These are phyloP conservation scores for Telopea speciosissima DNA, from an alignment of 177 flowering plant species.

Conservation along the genomic window DNA sequence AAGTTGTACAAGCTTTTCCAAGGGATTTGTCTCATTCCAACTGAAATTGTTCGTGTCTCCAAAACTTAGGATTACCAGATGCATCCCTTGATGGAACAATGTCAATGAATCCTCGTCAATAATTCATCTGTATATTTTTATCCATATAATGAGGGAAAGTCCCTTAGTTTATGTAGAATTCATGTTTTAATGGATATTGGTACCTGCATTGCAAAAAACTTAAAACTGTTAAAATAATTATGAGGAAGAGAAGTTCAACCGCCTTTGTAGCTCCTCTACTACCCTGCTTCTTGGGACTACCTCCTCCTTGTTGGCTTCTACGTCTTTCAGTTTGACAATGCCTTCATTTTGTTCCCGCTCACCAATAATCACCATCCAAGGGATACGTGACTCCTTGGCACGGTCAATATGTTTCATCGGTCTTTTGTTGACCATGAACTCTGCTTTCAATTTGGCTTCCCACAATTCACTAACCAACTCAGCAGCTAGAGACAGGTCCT, in stretches of 20 bases:
- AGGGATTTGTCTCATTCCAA: no score
- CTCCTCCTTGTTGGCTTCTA: conserved; percentile 36
- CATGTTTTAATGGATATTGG: no score
- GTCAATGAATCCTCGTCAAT: no score
- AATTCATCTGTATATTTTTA: no score
- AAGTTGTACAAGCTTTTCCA: no score
- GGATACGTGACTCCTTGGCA: conserved; percentile 54
- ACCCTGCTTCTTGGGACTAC: conserved; percentile 36
- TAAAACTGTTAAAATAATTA: not conserved
- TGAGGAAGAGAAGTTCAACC: conserved; percentile 21
- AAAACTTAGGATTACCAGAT: no score
- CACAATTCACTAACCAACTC: conserved; percentile 67
- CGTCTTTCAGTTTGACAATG: conserved; percentile 50
- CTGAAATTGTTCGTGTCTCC: no score
- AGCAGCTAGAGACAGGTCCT: conserved; percentile 52
- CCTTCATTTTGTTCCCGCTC: conserved; percentile 57
- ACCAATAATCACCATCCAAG: conserved; percentile 75
- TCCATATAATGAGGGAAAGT: no score
- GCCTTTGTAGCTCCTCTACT: conserved; percentile 49
- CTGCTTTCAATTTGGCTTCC: conserved; percentile 68
- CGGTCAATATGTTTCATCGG: conserved; percentile 58
- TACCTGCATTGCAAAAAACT: no score
- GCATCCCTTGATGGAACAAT: no score
- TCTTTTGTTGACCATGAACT: conserved; percentile 48
- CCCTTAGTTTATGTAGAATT: no score